Percentiles rank a stretch among this genome's conserved stretches.
These are phyloP conservation scores for Kuraishia capsulata DNA, from an alignment of 805 yeast genomes.

Conservation along the genomic window DNA sequence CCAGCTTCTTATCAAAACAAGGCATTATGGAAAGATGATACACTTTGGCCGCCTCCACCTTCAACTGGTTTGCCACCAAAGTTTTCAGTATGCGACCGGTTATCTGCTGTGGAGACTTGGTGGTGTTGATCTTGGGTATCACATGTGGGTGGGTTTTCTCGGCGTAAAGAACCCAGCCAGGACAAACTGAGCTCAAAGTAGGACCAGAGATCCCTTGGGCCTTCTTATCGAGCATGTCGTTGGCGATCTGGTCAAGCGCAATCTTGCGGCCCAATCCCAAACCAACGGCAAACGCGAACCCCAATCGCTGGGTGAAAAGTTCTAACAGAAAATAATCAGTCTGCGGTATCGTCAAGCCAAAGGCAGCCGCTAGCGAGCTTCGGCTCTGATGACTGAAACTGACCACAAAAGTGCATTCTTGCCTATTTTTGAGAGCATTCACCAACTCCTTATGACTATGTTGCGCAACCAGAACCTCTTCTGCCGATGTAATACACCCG, in stretches of 20 bases:
- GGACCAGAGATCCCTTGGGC: constrained; percentile 31
- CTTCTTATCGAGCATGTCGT: constrained; percentile 21
- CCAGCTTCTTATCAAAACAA: constrained; percentile 92
- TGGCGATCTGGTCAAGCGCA: constrained; percentile 41
- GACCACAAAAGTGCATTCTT: constrained; percentile 46
- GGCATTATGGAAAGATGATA: constrained; percentile 93
- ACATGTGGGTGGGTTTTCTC: constrained; percentile 92
- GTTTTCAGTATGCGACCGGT: constrained; percentile 73
- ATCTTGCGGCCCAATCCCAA: constrained; percentile 73
- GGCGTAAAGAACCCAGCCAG: constrained; percentile 94
- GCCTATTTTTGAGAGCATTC: constrained; percentile 35
- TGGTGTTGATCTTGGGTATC: constrained; percentile 57
- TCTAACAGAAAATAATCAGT: constrained; percentile 55
- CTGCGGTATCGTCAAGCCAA: constrained; percentile 36
- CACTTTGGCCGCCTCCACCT: constrained; percentile 21
- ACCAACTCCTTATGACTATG: constrained; percentile 81
- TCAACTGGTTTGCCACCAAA: constrained; percentile 27
- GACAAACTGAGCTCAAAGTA: constrained; percentile 68
- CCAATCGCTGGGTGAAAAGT: constrained; percentile 50
- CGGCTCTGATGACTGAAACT: constrained; percentile 84
- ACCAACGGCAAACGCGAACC: constrained; percentile 72
- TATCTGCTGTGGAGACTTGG: constrained; percentile 89
- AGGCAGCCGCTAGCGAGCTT: constrained; percentile 70
- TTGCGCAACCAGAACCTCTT: constrained; percentile 81
- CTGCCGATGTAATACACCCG: constrained; percentile 97